Conservation (phyloP, 108 stramenopile genomes). For the Discostella pseudostelligera region DNA sequence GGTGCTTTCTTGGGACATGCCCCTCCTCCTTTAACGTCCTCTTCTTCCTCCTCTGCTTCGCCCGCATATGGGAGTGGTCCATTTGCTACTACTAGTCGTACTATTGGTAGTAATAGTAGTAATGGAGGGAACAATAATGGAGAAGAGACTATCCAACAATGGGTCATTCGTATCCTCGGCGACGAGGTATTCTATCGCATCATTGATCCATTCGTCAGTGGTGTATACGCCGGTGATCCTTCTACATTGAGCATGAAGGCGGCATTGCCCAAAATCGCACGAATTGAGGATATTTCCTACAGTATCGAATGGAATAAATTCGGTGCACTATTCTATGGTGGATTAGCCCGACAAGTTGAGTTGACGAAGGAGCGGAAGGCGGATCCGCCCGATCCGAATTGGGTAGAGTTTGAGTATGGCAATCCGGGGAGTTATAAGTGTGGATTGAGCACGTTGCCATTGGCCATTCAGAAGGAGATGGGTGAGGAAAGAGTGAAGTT, state of each 20-base stretch:
- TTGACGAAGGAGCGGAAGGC: slow-evolving; percentile 78
- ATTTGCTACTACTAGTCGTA: too few species aligned
- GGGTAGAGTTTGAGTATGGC: slow-evolving; percentile 83
- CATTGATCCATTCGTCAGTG: slow-evolving; percentile 96
- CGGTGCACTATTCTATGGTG: slow-evolving; percentile 86
- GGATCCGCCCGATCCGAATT: slow-evolving; percentile 68
- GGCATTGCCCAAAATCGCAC: slow-evolving; percentile 87
- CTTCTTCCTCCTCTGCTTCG: too few species aligned
- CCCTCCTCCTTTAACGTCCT: slow-evolving; percentile 42
- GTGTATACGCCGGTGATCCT: slow-evolving; percentile 97
- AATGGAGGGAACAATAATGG: slow-evolving; percentile 21
- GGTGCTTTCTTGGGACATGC: slow-evolving; percentile 87
- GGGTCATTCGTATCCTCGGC: slow-evolving; percentile 89
- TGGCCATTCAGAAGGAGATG: slow-evolving; percentile 70
- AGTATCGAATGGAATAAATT: slow-evolving; percentile 77
- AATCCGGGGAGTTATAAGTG: slow-evolving; percentile 86
- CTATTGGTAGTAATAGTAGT: too few species aligned
- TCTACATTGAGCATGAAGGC: slow-evolving; percentile 86
- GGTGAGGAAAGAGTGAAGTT: slow-evolving; percentile 63
- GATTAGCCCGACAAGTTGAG: slow-evolving; percentile 75
- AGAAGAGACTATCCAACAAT: slow-evolving; percentile 95
- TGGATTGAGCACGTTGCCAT: slow-evolving; percentile 84
- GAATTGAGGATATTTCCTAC: slow-evolving; percentile 75
- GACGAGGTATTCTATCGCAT: slow-evolving; percentile 86
- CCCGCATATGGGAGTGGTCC: too few species aligned